Evolutionary conservation across 179 eudicot species (phyloP), one percentile per base, ranked within the genome.

Genomic region (Beta macrorhiza): DNA sequence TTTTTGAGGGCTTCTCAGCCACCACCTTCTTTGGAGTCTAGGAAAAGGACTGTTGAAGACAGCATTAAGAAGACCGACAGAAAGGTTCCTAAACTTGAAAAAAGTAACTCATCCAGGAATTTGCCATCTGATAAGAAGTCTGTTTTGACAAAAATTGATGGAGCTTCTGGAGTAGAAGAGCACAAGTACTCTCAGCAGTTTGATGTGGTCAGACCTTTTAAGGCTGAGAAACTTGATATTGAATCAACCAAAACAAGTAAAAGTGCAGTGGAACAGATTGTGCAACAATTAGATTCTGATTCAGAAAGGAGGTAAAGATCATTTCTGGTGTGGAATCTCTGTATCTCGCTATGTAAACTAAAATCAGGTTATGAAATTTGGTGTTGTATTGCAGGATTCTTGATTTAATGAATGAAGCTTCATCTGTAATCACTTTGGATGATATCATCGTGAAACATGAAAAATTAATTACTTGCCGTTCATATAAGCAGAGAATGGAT

Each of bases 381-480:
- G 75, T 45, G 49, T 70, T 47, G 37, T 49, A 13, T 67, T 86
- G 85, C 89, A 93, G 98, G 83, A 87, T 95, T 45, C 82, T 86
- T 37, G 84, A 72, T 29, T 77, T 95, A 59, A 88, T 95, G 67
- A 72, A 89, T 78, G 82, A 84, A 49, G 87, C 92, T 13, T 73
- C 85, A 37, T 84, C 95, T 75, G 83, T 90, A 59, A 82, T 93
- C 70, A 88, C 89, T 49, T 4, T 72, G 86, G 90, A 89, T 80
- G 91, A 91, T 70, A 84, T 92, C 75, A 78, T 87, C 51, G 82
- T 70, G 56, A 89, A 88, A 61, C 91, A 89, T 70, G 86, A 84
- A 75, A 78, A 80, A 58, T 13, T 72, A 76, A 72, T 81, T 83
- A 69, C 85, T 76, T 79, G 83, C 49, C 82, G 82, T 80, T 44